Evolutionary conservation across 176 grass and related monocot species (phyloP).

Genomic region (Olyra latifolia): DNA sequence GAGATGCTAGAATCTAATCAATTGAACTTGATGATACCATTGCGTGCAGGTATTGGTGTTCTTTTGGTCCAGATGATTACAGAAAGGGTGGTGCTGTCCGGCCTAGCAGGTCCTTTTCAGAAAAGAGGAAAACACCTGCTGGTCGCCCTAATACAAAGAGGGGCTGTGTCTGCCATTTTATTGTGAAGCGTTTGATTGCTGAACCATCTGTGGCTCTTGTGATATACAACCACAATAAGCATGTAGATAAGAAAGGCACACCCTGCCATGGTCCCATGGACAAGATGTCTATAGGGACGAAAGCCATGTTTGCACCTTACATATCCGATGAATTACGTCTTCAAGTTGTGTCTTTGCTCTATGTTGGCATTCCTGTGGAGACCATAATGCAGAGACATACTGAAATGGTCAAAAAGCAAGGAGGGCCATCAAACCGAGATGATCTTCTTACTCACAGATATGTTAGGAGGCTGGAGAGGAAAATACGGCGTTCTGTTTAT

Average conservation of each 20-base stretch:
- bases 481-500: slow-evolving; percentile 74
- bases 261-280: slow-evolving; percentile 95
- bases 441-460: slow-evolving; percentile 98
- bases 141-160: slow-evolving; percentile 97
- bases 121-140: slow-evolving; percentile 80
- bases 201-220: slow-evolving; percentile 89
- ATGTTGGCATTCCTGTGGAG: slow-evolving; percentile 89
- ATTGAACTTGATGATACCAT: slow-evolving; percentile 17
- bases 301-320: slow-evolving; percentile 93
- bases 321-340: slow-evolving; percentile 90
- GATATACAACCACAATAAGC: slow-evolving; percentile 98
- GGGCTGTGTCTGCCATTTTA: slow-evolving; percentile 97
- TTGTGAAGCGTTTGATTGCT: slow-evolving; percentile 93
- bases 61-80: slow-evolving; percentile 94
- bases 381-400: slow-evolving; percentile 95
- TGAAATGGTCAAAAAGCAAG: slow-evolving; percentile 76
- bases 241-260: slow-evolving; percentile 86
- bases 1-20: slow-evolving; percentile 25
- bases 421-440: slow-evolving; percentile 86
- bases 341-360: slow-evolving; percentile 85
- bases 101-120: slow-evolving; percentile 69
- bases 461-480: slow-evolving; percentile 93
- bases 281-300: slow-evolving; percentile 77
- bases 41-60: slow-evolving; percentile 92
- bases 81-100: slow-evolving; percentile 74